Base-by-base conservation (phyloP, 1,284 basidiomycete genomes). In the Ceratorhiza oryzae-sativae region DNA sequence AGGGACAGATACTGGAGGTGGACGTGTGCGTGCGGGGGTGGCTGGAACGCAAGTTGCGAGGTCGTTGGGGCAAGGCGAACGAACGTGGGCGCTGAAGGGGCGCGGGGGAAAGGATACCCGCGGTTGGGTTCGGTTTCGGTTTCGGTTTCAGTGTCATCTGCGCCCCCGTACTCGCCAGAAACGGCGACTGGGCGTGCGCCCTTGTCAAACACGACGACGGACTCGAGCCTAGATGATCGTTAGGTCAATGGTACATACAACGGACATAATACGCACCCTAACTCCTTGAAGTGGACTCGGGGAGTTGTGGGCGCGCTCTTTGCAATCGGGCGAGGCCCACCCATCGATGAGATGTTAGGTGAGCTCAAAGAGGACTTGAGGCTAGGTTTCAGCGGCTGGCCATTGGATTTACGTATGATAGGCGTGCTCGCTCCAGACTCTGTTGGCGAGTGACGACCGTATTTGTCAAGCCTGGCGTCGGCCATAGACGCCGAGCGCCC, bases 1-100 rank as follows among this genome's bases (percentile, higher is more conserved):
- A 0, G 86, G 82, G 76, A 88, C 45, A 71, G 58, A 56, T 42
- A 48, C 46, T 65, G 55, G 30, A 59, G 55, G 61, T 60, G 51
- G 51, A 51, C 59, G 51, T 65, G 18, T 32, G 71, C 55, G 27
- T 61, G 23, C 23, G 60, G 65, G 51, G 56, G 72, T 36, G 68
- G 59, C 42, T 46, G 63, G 63, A 53, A 59, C 59, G 65, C 56
- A 18, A 60, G 59, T 15, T 51, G 46, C 34, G 55, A 53, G n/a
- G 49, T 58, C 53, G 68, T 62, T 61, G 61, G 67, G 56, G 56
- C 70, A 49, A 56, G 60, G 34, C 55, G 45, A 25, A 73, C 51
- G 46, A 59, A 41, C 30, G 55, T 36, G 32, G 46, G 45, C 20
- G 49, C 27, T 12, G 60, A 3, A 36, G 70, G 32, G 60, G 73